Conservation (phyloP, 148 eudicot species). For the Vaccinium myrtillus region DNA sequence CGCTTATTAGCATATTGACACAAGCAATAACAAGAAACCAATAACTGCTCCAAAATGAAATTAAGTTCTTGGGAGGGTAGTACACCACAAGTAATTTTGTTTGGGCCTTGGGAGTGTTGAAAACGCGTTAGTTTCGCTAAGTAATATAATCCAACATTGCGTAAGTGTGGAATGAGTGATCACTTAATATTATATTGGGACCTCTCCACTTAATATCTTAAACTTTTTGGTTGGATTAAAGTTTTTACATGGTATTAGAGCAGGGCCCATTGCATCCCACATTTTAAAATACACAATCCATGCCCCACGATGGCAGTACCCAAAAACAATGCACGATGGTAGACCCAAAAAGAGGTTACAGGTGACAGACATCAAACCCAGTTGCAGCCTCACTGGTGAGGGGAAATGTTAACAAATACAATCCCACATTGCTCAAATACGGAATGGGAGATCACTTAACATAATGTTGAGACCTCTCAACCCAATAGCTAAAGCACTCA, state of each 20-base stretch:
- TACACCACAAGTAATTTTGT: background rate
- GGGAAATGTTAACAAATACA: background rate
- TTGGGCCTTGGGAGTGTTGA: background rate
- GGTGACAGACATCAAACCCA: background rate
- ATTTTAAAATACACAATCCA: background rate
- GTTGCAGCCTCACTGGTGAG: background rate
- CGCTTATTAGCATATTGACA: background rate
- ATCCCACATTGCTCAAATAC: background rate
- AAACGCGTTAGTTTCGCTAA: background rate
- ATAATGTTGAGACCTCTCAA: background rate
- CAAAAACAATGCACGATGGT: background rate
- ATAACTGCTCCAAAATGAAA: background rate
- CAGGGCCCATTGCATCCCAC: background rate
- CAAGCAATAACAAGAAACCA: background rate
- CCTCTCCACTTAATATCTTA: background rate
- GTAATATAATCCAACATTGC: background rate
- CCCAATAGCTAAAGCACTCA: background rate
- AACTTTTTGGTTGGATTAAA: background rate
- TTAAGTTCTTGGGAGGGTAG: background rate
- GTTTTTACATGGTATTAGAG: background rate
- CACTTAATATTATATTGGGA: background rate
- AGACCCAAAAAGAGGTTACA: background rate
- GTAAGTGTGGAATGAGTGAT: background rate
- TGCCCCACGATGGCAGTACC: background rate
- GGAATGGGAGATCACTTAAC: background rate